Evolutionary conservation across 352 stramenopile species (phyloP), one percentile per base, ranked within the genome.

Genomic region (Pythium coloratum): DNA sequence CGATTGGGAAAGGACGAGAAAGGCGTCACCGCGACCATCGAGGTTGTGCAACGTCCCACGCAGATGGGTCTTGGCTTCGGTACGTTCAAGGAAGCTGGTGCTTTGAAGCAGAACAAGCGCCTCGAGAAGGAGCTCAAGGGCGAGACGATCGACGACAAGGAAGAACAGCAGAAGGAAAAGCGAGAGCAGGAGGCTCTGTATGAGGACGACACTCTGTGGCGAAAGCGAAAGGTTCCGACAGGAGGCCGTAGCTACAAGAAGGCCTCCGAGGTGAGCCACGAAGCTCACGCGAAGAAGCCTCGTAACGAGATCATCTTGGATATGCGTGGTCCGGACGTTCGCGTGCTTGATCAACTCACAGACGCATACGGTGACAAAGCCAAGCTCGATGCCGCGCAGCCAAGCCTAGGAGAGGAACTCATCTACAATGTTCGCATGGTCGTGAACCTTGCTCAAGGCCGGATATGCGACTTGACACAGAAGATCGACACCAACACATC

Each of bases 61-160:
- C 91, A 96, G 61, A 89, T 98, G 78, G 96, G 96, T 40, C 90
- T 99, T 24, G 96, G 96, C 33, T 98, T 91, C 73, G 93, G 93
- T 50, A 87, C 88, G 67, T 98, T 98, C 71, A 96, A 97, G 50
- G 95, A 98, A 69, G 90, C 91, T 28, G 94, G 89, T 14, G 83
- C 92, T 57, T 69, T 98, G 9, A 96, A 96, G 65, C 83, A 95
- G 61, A 98, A 98, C 82, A 81, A 81, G 32, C 81, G 90, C 55
- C 81, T 98, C 51, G 90, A 98, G 78, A 91, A 91, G 28, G 91
- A 98, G 69, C 81, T 98, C 5, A 82, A 90, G 32, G 82, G 92
- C 40, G 94, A 97, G 49, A 78, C 38, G 26, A 67, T 70, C 8
- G 79, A 84, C 46, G 73, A 88, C 4, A 70, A 78, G 0, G 75